Evolutionary conservation across 148 eudicot species (phyloP).

Genomic region (Rhododendron vialii): DNA sequence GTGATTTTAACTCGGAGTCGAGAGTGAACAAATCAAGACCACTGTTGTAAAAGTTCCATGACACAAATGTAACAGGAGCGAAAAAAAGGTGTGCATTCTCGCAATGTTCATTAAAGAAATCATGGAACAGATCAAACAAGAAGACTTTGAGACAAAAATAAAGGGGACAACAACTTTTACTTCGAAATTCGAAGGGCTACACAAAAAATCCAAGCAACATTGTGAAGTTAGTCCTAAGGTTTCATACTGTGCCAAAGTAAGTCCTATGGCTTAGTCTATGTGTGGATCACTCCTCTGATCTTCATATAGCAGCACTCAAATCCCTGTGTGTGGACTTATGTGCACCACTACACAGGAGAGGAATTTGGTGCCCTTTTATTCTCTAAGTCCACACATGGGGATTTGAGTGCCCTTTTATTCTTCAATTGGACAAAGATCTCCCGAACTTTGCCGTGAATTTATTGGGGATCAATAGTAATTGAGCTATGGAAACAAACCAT

Average conservation of each 20-base stretch:
- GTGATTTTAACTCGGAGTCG: constrained; percentile 47
- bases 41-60: constrained; percentile 38
- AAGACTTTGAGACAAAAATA: background rate
- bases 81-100: background rate
- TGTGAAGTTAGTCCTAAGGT: background rate
- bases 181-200: background rate
- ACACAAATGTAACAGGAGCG: constrained; percentile 1
- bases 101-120: background rate
- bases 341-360: background rate
- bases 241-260: background rate
- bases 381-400: too few relatives aligned
- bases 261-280: background rate
- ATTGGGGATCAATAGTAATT: too few relatives aligned
- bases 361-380: too few relatives aligned
- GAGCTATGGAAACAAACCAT: too few relatives aligned
- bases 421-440: too few relatives aligned
- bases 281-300: background rate
- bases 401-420: too few relatives aligned
- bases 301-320: background rate
- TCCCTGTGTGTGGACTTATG: background rate
- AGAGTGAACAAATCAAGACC: constrained; percentile 73
- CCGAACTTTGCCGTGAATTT: too few relatives aligned
- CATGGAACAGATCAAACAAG: background rate
- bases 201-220: background rate
- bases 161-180: background rate